phyloP scores from a whole-genome alignment of 148 eudicot genomes.

The Hydrangea macrophylla region DNA sequence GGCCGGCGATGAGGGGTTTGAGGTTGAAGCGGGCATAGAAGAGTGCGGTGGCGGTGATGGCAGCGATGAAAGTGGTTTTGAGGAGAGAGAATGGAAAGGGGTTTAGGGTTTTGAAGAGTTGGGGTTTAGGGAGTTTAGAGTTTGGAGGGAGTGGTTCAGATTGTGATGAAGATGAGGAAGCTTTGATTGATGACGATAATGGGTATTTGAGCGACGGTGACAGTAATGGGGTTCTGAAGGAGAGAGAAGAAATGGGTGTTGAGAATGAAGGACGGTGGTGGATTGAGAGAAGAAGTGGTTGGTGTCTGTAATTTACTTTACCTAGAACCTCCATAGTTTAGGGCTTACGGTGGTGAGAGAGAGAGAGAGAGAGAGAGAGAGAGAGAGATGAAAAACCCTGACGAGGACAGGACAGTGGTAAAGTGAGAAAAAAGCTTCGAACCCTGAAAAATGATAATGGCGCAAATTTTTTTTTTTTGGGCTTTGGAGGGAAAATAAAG shows the following conservation, averaged over 20 bases:
- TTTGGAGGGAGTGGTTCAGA: neutral
- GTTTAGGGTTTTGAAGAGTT: constrained; percentile 1
- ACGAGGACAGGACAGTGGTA: neutral
- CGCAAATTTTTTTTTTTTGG: neutral
- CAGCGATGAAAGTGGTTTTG: constrained; percentile 44
- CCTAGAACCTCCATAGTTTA: constrained; percentile 26
- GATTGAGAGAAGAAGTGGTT: constrained; percentile 21
- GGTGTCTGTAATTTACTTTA: constrained; percentile 25
- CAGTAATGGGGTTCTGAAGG: constrained; percentile 26
- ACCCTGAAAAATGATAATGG: neutral
- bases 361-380: neutral
- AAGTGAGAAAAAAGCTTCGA: neutral
- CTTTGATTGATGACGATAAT: constrained; percentile 6
- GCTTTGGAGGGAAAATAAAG: neutral
- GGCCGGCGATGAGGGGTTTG: constrained; percentile 34
- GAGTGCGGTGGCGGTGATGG: constrained; percentile 50
- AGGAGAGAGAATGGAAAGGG: constrained; percentile 28
- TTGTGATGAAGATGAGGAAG: constrained; percentile 10
- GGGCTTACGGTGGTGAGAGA: neutral
- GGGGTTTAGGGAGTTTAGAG: constrained; percentile 8
- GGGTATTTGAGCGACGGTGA: neutral
- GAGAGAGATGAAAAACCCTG: constrained; percentile 3
- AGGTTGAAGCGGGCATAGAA: constrained; percentile 34
- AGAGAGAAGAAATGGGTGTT: constrained; percentile 33
- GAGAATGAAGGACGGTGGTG: constrained; percentile 29